Conservation (phyloP, 78 protist genomes). For the Chrysochromulina parva region DNA sequence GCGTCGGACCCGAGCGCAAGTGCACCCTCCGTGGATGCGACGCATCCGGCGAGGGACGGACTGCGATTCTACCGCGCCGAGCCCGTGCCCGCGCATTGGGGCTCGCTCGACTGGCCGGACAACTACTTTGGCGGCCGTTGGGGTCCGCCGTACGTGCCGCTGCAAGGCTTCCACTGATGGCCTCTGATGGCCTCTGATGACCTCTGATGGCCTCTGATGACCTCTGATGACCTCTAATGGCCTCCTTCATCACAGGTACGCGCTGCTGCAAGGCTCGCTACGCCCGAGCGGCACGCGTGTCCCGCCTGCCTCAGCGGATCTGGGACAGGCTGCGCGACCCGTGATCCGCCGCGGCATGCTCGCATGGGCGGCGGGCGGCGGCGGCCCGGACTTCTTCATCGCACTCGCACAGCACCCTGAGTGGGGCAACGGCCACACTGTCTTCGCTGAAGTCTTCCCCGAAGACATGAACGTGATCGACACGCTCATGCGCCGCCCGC, state of each 20-base stretch:
- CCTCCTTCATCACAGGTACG: no score
- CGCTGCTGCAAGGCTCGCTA: no score
- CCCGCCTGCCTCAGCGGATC: no score
- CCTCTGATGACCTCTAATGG: no score
- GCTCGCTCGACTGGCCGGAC: not conserved
- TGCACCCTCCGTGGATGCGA: not conserved
- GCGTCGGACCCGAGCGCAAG: no score
- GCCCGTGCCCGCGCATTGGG: slow-evolving; percentile 1
- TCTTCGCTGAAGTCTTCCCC: not conserved
- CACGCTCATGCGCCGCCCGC: not conserved
- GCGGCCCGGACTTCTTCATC: not conserved
- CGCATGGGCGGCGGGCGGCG: slow-evolving; percentile 13
- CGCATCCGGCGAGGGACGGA: not conserved
- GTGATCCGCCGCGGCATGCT: not conserved
- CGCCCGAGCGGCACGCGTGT: no score
- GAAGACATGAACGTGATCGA: not conserved
- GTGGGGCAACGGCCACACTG: slow-evolving; percentile 18
- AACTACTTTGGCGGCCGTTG: not conserved
- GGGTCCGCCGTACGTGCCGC: slow-evolving; percentile 21
- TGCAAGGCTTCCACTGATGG: not conserved
- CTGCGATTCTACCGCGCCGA: slow-evolving; percentile 12
- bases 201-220: no score
- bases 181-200: no score
- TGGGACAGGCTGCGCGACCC: not conserved
- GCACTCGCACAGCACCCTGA: slow-evolving; percentile 20